A percentile compares a stretch with the other conserved stretches of the same genome.
Evolutionary conservation across 2,329 filamentous ascomycete species (phyloP).

Genomic region (Ophiostoma australiae): DNA sequence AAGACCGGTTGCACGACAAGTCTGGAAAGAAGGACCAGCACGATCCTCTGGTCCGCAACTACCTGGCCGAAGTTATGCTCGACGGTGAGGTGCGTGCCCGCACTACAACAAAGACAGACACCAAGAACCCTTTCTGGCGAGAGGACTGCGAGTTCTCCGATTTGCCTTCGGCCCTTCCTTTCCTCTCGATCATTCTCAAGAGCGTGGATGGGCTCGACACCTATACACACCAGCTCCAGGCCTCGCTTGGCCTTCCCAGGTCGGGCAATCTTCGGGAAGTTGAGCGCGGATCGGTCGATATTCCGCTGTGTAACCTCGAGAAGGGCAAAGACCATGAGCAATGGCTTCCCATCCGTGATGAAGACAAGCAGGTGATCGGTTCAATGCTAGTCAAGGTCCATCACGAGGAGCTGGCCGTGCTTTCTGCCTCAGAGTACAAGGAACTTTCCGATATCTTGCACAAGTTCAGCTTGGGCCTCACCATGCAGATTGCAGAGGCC

Average conservation of each 20-base stretch:
- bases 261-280: slow-evolving; percentile 45
- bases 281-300: slow-evolving; percentile 69
- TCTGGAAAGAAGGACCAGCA: slow-evolving; percentile 5
- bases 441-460: slow-evolving; percentile 78
- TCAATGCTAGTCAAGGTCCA: slow-evolving; percentile 79
- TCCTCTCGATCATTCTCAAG: slow-evolving; percentile 67
- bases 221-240: slow-evolving; percentile 42
- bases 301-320: slow-evolving; percentile 73
- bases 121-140: slow-evolving; percentile 73
- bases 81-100: slow-evolving; percentile 74
- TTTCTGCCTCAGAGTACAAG: slow-evolving; percentile 81
- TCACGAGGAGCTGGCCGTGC: slow-evolving; percentile 82
- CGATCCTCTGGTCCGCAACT: slow-evolving; percentile 55
- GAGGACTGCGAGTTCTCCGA: slow-evolving; percentile 75
- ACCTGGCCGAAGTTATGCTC: slow-evolving; percentile 72
- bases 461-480: slow-evolving; percentile 76
- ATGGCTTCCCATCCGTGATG: slow-evolving; percentile 79
- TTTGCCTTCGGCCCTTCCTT: slow-evolving; percentile 63
- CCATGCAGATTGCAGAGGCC: slow-evolving; percentile 74
- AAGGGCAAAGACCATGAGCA: slow-evolving; percentile 74
- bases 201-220: slow-evolving; percentile 52
- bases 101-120: slow-evolving; percentile 66
- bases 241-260: slow-evolving; percentile 41
- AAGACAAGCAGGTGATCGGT: slow-evolving; percentile 69
- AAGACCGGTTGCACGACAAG: slow-evolving; percentile 27